Conservation (phyloP, 108 stramenopile genomes). For the Cyclotella cryptica region DNA sequence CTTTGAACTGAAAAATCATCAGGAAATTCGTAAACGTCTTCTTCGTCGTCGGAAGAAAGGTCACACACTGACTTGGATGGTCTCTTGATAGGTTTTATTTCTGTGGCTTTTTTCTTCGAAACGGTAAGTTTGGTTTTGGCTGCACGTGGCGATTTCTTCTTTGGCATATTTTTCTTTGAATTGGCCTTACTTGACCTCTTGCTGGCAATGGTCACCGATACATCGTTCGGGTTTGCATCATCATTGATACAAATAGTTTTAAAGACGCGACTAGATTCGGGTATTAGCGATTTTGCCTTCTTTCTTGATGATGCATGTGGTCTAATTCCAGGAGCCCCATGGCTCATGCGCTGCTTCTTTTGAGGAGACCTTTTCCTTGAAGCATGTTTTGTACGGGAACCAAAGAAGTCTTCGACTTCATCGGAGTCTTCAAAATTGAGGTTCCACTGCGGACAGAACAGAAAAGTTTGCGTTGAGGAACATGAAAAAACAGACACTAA, state of each 20-base stretch:
- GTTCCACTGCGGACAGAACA: not conserved
- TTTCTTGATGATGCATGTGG: not conserved
- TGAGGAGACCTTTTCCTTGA: not conserved
- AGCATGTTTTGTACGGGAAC: not conserved
- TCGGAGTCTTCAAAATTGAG: not conserved
- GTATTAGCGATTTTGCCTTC: not conserved
- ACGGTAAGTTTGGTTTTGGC: not conserved
- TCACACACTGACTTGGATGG: conserved; percentile 12
- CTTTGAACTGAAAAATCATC: conserved; percentile 3
- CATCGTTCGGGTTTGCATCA: not conserved
- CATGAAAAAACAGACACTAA: not conserved
- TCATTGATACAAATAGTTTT: not conserved
- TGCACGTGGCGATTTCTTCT: not conserved
- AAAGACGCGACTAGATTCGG: not conserved
- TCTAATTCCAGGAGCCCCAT: no score
- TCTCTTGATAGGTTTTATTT: not conserved
- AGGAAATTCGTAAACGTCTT: not conserved
- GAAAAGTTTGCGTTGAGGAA: not conserved
- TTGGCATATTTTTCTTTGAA: not conserved
- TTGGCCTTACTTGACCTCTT: not conserved
- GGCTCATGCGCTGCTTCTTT: not conserved
- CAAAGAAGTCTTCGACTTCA: not conserved
- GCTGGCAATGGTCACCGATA: not conserved
- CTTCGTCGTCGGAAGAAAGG: conserved; percentile 5
- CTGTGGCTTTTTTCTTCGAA: not conserved